Conservation (phyloP, 176 grass and related monocot species). For the Carex myosuroides region DNA sequence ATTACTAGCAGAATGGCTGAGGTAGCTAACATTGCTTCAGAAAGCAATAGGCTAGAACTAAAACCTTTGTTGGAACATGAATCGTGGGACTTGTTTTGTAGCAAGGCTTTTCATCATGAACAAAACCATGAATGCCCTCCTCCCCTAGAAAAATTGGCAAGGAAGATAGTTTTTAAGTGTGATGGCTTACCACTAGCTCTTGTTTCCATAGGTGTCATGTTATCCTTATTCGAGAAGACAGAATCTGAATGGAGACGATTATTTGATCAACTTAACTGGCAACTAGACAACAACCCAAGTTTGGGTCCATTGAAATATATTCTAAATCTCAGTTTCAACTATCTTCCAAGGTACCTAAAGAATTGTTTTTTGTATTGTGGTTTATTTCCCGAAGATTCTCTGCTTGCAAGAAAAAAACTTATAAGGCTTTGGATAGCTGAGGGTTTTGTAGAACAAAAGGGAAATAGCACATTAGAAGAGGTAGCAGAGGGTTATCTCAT, state of each 20-base stretch:
- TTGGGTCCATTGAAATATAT: slow-evolving; percentile 21
- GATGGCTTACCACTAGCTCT: slow-evolving; percentile 23
- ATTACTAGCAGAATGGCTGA: slow-evolving; percentile 20
- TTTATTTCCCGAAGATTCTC: slow-evolving; percentile 30
- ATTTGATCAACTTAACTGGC: slow-evolving; percentile 19
- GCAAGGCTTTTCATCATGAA: background rate
- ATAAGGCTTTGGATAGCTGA: slow-evolving; percentile 31
- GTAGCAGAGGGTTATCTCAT: slow-evolving; percentile 23
- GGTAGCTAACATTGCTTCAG: slow-evolving; percentile 13
- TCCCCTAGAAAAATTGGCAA: background rate
- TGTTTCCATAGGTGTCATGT: slow-evolving; percentile 3
- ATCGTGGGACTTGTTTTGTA: slow-evolving; percentile 19
- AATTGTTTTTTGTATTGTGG: slow-evolving; percentile 44
- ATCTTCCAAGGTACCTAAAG: slow-evolving; percentile 21
- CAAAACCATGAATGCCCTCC: background rate
- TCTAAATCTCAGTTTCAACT: slow-evolving; percentile 6
- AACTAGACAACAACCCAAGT: background rate
- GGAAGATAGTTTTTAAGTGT: slow-evolving; percentile 24
- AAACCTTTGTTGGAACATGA: slow-evolving; percentile 1
- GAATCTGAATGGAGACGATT: slow-evolving; percentile 24
- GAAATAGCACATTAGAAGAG: slow-evolving; percentile 14
- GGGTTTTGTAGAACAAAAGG: background rate
- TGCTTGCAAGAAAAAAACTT: slow-evolving; percentile 15
- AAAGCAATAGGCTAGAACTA: slow-evolving; percentile 12
- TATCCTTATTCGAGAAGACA: background rate